A percentile compares a stretch with the other conserved stretches of the same genome.
These are phyloP conservation scores for Leucaena leucocephala DNA, from an alignment of 306 rosid genomes.

Conservation along the genomic window DNA sequence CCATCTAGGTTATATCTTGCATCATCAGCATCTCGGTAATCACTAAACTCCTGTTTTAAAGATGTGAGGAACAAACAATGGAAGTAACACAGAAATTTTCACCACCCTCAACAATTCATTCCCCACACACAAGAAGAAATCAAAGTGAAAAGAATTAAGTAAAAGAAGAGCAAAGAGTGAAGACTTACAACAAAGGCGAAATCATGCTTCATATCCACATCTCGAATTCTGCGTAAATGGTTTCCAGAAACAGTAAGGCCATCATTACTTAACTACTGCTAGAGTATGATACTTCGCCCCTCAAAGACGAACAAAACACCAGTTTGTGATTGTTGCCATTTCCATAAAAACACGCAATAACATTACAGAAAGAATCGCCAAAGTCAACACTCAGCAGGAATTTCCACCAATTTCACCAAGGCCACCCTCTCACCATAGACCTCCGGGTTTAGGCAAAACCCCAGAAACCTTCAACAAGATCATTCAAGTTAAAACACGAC, in stretches of 20 bases:
- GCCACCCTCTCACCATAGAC: conserved; percentile 88
- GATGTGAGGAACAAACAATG: conserved; percentile 38
- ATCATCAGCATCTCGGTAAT: conserved; percentile 90
- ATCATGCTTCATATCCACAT: conserved; percentile 90
- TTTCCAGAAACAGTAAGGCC: conserved; percentile 92
- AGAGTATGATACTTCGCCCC: conserved; percentile 76
- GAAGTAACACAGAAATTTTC: conserved; percentile 35
- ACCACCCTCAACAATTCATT: conserved; percentile 30
- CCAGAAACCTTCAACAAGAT: conserved; percentile 89
- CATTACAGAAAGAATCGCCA: conserved; percentile 91
- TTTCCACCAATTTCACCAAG: conserved; percentile 85
- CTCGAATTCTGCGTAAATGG: conserved; percentile 94
- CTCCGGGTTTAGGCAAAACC: conserved; percentile 79
- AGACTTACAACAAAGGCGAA: conserved; percentile 84
- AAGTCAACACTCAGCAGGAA: conserved; percentile 72
- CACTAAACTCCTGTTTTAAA: conserved; percentile 74
- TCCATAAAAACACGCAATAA: conserved; percentile 83
- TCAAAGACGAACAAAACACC: conserved; percentile 89
- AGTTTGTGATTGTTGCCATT: conserved; percentile 90
- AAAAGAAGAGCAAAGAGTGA: neutral
- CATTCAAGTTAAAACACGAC: conserved; percentile 71
- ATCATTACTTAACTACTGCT: conserved; percentile 83
- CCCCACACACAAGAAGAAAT: neutral
- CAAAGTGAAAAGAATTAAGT: conserved; percentile 25
- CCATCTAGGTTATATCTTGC: conserved; percentile 81